Evolutionary conservation across 352 stramenopile genomes (phyloP), one percentile per base, ranked within the genome.

Genomic region (Stramenopiles sp.): DNA sequence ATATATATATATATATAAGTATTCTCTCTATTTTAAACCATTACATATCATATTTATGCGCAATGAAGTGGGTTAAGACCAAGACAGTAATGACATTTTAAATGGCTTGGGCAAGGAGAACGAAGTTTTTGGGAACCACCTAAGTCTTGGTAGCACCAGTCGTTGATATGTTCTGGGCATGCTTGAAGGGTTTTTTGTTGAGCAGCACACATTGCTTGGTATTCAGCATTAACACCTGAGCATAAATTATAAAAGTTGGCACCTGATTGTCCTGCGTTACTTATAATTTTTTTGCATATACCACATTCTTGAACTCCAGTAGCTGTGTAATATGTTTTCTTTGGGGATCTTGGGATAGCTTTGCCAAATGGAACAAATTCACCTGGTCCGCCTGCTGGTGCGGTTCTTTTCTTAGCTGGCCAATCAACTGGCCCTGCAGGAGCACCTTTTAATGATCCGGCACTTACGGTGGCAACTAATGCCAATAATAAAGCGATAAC

Each of bases 91-190:
- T 69, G 53, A 27, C 53, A 69, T 27, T 69, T 69, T 27, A 69
- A 27, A 27, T 69, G 53, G 53, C 27, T 27, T 69, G 53, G 53
- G 53, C 53, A 69, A 69, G 53, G 53, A 27, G 53, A 69, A 69
- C 53, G 53, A 69, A 69, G 53, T 69, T 69, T 69, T 27, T 69
- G 53, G 53, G 53, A 69, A 27, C 53, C 53, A 69, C 53, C 53
- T 27, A 69, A 69, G 53, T 69, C 53, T 69, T 69, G 53, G 53
- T 69, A 69, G 53, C 53, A 69, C 53, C 53, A 69, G 53, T 69
- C 27, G 27, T 69, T 69, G 27, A 69, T 69, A 27, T 69, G 27
- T 69, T 69, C 53, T 69, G 53, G 53, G 53, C 53, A 69, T 27
- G 53, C 53, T 27, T 69, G 53, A 23, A 69, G 53, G 53, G 53